These are phyloP conservation scores for Metroxylon sagu DNA, from an alignment of 176 grass and related monocot species.

Conservation along the genomic window DNA sequence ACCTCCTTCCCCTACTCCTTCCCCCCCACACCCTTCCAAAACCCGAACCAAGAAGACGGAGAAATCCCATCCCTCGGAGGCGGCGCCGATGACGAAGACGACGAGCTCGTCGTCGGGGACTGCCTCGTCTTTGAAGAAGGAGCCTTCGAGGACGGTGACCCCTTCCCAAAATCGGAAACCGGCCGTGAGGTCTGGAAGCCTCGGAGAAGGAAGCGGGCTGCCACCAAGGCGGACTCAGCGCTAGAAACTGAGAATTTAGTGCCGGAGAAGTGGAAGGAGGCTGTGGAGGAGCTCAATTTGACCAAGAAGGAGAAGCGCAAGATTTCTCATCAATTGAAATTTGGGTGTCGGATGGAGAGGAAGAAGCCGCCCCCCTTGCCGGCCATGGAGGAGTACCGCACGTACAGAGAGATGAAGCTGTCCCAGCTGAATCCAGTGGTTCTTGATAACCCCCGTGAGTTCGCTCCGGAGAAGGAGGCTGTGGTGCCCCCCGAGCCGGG, in stretches of 20 bases:
- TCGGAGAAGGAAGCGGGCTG: constrained; percentile 14
- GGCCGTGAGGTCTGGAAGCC: not conserved
- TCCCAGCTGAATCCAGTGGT: constrained; percentile 28
- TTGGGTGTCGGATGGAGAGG: constrained; percentile 65
- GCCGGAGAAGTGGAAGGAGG: constrained; percentile 65
- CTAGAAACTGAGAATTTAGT: constrained; percentile 42
- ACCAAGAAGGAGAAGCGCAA: constrained; percentile 91
- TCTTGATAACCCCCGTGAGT: constrained; percentile 27
- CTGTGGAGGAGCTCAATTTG: constrained; percentile 77
- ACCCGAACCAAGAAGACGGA: not conserved
- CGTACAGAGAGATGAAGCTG: constrained; percentile 48
- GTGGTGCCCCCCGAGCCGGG: constrained; percentile 16
- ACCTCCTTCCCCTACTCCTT: constrained; percentile 10
- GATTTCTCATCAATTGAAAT: constrained; percentile 68
- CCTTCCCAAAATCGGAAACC: constrained; percentile 4
- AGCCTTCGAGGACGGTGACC: constrained; percentile 51
- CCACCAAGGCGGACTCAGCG: not conserved
- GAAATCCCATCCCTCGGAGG: not conserved
- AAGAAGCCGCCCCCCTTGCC: constrained; percentile 42
- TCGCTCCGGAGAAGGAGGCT: constrained; percentile 20
- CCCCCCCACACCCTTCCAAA: constrained; percentile 15
- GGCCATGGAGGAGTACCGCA: constrained; percentile 38
- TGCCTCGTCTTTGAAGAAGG: constrained; percentile 94
- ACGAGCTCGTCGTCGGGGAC: constrained; percentile 66
- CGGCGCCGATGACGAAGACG: constrained; percentile 24